Evolutionary conservation across 2,329 filamentous ascomycete species (phyloP).

Genomic region (Exophiala bonariae): DNA sequence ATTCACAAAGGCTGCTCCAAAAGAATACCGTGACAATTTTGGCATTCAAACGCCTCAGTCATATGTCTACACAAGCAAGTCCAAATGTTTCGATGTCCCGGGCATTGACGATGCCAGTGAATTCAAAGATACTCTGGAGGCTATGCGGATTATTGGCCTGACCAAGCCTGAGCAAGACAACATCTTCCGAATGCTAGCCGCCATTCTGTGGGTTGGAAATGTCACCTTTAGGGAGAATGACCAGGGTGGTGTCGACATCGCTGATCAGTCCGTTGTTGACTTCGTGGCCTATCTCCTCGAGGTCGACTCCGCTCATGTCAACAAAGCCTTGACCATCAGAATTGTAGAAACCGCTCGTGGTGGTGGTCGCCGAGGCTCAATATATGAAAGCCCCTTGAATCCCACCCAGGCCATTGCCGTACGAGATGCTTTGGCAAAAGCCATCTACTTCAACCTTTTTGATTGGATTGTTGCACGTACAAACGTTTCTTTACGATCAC

Average conservation of each 20-base stretch:
- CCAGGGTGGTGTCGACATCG: slow-evolving; percentile 80
- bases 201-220: slow-evolving; percentile 92
- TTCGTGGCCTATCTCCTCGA: slow-evolving; percentile 94
- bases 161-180: slow-evolving; percentile 87
- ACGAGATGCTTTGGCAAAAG: slow-evolving; percentile 87
- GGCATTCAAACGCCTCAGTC: slow-evolving; percentile 89
- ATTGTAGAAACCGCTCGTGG: slow-evolving; percentile 73
- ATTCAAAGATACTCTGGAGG: slow-evolving; percentile 84
- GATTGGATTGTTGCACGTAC: slow-evolving; percentile 97
- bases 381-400: slow-evolving; percentile 79
- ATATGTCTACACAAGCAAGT: slow-evolving; percentile 89
- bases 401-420: slow-evolving; percentile 81
- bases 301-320: slow-evolving; percentile 75
- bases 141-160: slow-evolving; percentile 93
- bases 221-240: slow-evolving; percentile 89
- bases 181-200: slow-evolving; percentile 92
- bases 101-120: slow-evolving; percentile 91
- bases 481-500: slow-evolving; percentile 81
- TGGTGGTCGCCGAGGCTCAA: slow-evolving; percentile 61
- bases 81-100: slow-evolving; percentile 91
- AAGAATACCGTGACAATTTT: slow-evolving; percentile 80
- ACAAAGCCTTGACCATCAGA: slow-evolving; percentile 85
- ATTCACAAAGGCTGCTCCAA: slow-evolving; percentile 91
- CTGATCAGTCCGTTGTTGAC: slow-evolving; percentile 87
- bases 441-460: slow-evolving; percentile 96